phyloP scores from a whole-genome alignment of 164 flowering plant genomes.

The Sextonia rubra region DNA sequence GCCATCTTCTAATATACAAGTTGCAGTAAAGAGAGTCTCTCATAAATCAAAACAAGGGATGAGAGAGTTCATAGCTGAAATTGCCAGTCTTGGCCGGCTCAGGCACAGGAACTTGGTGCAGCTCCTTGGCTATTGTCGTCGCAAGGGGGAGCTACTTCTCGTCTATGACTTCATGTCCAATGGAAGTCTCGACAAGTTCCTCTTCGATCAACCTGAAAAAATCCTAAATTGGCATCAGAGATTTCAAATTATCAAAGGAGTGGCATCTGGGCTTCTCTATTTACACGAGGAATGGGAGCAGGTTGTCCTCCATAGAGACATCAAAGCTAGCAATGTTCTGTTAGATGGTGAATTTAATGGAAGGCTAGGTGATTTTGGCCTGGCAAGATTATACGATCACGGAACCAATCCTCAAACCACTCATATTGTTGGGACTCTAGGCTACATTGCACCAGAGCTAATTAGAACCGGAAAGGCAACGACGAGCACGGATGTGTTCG shows the following conservation, averaged over 20 bases:
- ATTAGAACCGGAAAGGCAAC: constrained; percentile 2
- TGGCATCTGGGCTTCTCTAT: constrained; percentile 13
- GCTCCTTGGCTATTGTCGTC: constrained; percentile 13
- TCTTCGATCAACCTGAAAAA: not conserved
- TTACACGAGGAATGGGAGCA: constrained; percentile 16
- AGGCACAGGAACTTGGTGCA: constrained; percentile 34
- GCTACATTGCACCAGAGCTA: constrained; percentile 16
- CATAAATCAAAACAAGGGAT: constrained; percentile 27
- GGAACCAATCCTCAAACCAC: constrained; percentile 10
- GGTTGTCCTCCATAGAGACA: constrained; percentile 13
- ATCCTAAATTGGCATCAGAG: constrained; percentile 8
- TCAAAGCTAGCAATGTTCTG: constrained; percentile 18
- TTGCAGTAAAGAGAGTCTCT: constrained; percentile 25
- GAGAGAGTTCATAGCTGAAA: constrained; percentile 24
- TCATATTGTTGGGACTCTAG: constrained; percentile 9
- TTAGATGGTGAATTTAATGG: constrained; percentile 13
- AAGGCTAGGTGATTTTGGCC: constrained; percentile 16
- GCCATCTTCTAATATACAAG: constrained; percentile 6
- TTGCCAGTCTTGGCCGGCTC: constrained; percentile 38
- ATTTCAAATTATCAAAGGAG: constrained; percentile 5
- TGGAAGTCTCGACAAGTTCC: constrained; percentile 16
- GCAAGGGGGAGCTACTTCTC: constrained; percentile 12
- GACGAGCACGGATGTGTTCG: constrained; percentile 11
- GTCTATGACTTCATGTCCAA: constrained; percentile 17
- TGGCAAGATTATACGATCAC: constrained; percentile 14